phyloP scores from a whole-genome alignment of 306 rosid genomes.

The Lablab purpureus region DNA sequence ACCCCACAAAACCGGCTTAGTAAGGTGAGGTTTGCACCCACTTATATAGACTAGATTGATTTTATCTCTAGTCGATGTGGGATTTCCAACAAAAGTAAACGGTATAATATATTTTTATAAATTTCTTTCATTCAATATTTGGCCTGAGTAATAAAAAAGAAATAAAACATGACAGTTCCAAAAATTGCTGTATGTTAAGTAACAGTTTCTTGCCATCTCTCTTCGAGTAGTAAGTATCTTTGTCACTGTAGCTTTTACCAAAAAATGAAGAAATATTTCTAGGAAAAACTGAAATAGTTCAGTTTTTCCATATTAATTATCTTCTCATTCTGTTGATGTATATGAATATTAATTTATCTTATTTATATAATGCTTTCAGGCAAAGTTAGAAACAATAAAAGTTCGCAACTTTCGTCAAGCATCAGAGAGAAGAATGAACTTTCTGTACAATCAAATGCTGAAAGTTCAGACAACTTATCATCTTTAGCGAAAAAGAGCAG shows the following conservation, averaged over 20 bases:
- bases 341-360: constrained; percentile 32
- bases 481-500: constrained; percentile 46
- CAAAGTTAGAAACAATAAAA: constrained; percentile 50
- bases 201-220: constrained; percentile 22
- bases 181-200: not conserved
- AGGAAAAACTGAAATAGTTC: not conserved
- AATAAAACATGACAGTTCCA: not conserved
- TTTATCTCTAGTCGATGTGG: too few species aligned
- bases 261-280: constrained; percentile 3
- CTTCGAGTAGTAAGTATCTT: constrained; percentile 31
- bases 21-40: too few species aligned
- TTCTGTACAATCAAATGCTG: constrained; percentile 51
- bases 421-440: constrained; percentile 49
- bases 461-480: constrained; percentile 53
- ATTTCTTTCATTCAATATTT: constrained; percentile 1
- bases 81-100: too few species aligned
- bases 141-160: not conserved
- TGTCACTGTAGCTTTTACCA: constrained; percentile 30
- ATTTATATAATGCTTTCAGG: constrained; percentile 54
- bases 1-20: too few species aligned
- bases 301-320: constrained; percentile 17
- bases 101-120: not conserved
- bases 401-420: constrained; percentile 53
- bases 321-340: constrained; percentile 27
- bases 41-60: too few species aligned